Evolutionary conservation across 164 flowering plant species (phyloP).

Genomic region (Sedum album): DNA sequence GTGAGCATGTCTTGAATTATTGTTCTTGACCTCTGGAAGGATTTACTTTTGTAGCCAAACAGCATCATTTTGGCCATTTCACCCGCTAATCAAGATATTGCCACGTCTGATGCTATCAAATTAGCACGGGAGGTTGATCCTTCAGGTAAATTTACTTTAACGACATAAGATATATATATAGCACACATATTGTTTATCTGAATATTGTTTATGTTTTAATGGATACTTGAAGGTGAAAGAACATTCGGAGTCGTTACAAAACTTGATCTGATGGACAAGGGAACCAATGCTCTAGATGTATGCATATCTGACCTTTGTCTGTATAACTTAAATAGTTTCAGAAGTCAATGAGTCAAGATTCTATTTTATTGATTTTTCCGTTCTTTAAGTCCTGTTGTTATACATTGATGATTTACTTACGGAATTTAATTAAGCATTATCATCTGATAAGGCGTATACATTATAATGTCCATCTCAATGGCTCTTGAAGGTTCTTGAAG

Average conservation of each 20-base stretch:
- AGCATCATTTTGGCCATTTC: conserved; percentile 80
- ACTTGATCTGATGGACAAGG: conserved; percentile 89
- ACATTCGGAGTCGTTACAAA: conserved; percentile 84
- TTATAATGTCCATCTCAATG: not conserved
- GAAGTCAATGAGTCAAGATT: not conserved
- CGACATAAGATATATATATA: no score
- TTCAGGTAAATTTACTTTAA: conserved; percentile 31
- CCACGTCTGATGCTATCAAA: conserved; percentile 90
- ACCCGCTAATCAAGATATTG: conserved; percentile 97
- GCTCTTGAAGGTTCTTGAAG: conserved; percentile 58
- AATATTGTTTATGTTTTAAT: not conserved
- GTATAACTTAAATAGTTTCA: not conserved
- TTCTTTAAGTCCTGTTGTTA: no score
- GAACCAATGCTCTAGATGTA: conserved; percentile 85
- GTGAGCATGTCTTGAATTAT: not conserved
- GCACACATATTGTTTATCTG: no score
- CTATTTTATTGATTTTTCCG: not conserved
- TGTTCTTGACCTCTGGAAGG: conserved; percentile 1
- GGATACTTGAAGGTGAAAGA: conserved; percentile 49
- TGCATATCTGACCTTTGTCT: conserved; percentile 3
- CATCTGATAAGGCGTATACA: no score
- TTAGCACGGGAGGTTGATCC: conserved; percentile 91
- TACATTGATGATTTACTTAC: not conserved
- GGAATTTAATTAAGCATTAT: not conserved
- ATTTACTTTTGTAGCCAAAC: conserved; percentile 53